Evolutionary conservation across 345 rosid genomes (phyloP).

Genomic region (Euphorbia lathyris): DNA sequence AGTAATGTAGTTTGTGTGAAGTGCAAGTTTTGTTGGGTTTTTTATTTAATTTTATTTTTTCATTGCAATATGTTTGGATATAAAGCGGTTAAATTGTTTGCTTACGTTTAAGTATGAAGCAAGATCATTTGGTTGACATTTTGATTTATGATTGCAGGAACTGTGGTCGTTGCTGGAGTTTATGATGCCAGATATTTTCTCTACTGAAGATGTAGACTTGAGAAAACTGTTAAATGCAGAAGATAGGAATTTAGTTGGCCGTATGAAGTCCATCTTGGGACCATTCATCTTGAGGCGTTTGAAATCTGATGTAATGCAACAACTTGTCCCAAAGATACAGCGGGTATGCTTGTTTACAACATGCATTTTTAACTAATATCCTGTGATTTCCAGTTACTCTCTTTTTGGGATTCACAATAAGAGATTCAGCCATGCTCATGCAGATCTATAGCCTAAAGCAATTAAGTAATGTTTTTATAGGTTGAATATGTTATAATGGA

Average conservation of each 20-base stretch:
- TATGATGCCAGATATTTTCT: slow-evolving; percentile 95
- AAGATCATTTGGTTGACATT: slow-evolving; percentile 20
- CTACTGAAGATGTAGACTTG: slow-evolving; percentile 86
- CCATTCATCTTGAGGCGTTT: slow-evolving; percentile 95
- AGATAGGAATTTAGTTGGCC: slow-evolving; percentile 71
- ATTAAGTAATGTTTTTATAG: slow-evolving; percentile 38
- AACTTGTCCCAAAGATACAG: slow-evolving; percentile 90
- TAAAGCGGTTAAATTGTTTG: not conserved
- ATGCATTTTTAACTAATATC: slow-evolving; percentile 2
- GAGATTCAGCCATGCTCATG: not conserved
- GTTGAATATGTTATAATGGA: slow-evolving; percentile 88
- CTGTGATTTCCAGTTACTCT: slow-evolving; percentile 3
- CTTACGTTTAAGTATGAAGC: not conserved
- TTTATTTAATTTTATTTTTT: not conserved
- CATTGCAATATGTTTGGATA: not conserved
- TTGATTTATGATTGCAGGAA: slow-evolving; percentile 52
- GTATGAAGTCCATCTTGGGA: slow-evolving; percentile 92
- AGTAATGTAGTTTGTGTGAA: not conserved
- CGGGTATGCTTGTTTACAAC: slow-evolving; percentile 42
- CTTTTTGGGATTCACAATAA: slow-evolving; percentile 2
- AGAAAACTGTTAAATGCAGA: slow-evolving; percentile 82
- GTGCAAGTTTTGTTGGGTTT: no score
- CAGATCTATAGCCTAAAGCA: slow-evolving; percentile 6
- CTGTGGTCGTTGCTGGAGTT: slow-evolving; percentile 94
- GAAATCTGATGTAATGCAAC: slow-evolving; percentile 97